These are phyloP conservation scores for Saxispiralis lemnorum DNA, from an alignment of 495 filamentous ascomycete species.

Conservation along the genomic window DNA sequence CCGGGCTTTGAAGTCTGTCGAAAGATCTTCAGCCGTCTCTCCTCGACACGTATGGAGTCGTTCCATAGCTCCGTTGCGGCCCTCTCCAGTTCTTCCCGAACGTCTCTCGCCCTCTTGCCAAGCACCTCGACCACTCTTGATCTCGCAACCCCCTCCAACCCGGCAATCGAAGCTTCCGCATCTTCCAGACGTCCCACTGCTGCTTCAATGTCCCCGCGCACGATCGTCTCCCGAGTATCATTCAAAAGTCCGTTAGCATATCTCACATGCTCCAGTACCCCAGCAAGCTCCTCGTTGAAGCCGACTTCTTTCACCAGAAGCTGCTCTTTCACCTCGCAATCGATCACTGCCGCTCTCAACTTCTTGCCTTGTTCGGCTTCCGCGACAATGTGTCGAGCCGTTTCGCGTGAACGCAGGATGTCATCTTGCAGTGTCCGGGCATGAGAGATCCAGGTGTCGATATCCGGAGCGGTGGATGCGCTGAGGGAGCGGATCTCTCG, in stretches of 20 bases:
- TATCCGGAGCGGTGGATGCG: conserved; percentile 53
- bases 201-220: conserved; percentile 16
- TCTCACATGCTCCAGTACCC: conserved; percentile 42
- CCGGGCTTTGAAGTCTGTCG: not conserved
- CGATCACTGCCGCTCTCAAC: conserved; percentile 39
- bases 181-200: conserved; percentile 30
- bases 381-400: conserved; percentile 57
- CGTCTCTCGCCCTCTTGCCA: conserved; percentile 13
- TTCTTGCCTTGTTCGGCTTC: conserved; percentile 47
- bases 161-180: conserved; percentile 28
- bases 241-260: conserved; percentile 29
- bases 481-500: conserved; percentile 54
- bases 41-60: conserved; percentile 18
- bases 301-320: conserved; percentile 57
- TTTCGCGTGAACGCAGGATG: conserved; percentile 51
- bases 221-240: conserved; percentile 20
- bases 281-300: conserved; percentile 54
- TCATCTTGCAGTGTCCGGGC: conserved; percentile 70
- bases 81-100: conserved; percentile 20
- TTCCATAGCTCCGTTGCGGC: conserved; percentile 25
- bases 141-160: conserved; percentile 17
- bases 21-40: not conserved
- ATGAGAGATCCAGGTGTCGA: conserved; percentile 68
- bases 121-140: conserved; percentile 23
- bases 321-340: conserved; percentile 48